Percentiles rank a stretch among this genome's conserved stretches.
These are phyloP conservation scores for Dysphania ambrosioides DNA, from an alignment of 148 eudicot species.

Conservation along the genomic window DNA sequence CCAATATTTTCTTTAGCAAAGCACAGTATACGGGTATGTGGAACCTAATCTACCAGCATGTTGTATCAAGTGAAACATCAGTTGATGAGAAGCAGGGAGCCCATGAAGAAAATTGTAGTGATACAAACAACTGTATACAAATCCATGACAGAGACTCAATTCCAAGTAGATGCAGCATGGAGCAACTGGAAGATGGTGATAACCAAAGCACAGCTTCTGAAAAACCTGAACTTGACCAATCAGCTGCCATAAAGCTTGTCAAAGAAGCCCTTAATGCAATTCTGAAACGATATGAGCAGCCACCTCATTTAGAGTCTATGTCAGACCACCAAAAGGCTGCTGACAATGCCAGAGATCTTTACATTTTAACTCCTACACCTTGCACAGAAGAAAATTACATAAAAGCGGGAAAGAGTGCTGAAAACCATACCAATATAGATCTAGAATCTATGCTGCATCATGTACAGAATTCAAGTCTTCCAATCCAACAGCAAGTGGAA, in stretches of 20 bases:
- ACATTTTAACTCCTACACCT: slow-evolving; percentile 18
- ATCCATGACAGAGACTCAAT: slow-evolving; percentile 21
- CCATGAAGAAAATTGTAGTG: slow-evolving; percentile 25
- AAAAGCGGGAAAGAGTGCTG: slow-evolving; percentile 10
- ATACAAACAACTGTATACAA: slow-evolving; percentile 21
- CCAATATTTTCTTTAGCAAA: slow-evolving; percentile 31
- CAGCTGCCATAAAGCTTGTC: slow-evolving; percentile 72
- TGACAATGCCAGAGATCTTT: slow-evolving; percentile 22
- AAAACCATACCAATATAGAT: slow-evolving; percentile 11
- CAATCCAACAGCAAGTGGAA: slow-evolving; percentile 22
- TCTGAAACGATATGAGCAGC: slow-evolving; percentile 64
- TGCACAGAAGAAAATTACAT: slow-evolving; percentile 18
- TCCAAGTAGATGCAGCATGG: slow-evolving; percentile 16
- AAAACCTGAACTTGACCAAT: slow-evolving; percentile 51
- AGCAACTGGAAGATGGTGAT: slow-evolving; percentile 16
- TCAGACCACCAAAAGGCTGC: slow-evolving; percentile 36
- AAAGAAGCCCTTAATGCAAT: slow-evolving; percentile 75
- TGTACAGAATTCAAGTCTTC: slow-evolving; percentile 8
- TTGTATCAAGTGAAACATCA: slow-evolving; percentile 38
- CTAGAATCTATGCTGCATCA: slow-evolving; percentile 8
- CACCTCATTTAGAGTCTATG: slow-evolving; percentile 44
- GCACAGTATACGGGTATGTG: slow-evolving; percentile 71
- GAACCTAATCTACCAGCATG: slow-evolving; percentile 69
- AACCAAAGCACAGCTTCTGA: slow-evolving; percentile 31
- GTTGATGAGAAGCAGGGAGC: slow-evolving; percentile 18